Conservation (phyloP, 495 filamentous ascomycete genomes). For the Podospora pseudocomata region DNA sequence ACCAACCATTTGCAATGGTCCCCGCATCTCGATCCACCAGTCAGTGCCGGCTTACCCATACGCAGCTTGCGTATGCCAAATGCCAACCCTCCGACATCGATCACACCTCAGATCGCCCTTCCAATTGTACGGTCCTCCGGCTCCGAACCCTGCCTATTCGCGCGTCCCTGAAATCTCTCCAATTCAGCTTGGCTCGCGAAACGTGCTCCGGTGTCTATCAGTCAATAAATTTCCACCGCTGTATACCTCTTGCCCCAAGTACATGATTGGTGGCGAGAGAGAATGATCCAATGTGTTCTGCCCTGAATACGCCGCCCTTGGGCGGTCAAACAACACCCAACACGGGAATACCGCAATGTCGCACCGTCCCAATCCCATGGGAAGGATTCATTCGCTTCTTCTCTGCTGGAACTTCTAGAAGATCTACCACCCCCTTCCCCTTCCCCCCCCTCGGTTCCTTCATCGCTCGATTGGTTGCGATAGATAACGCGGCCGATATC, state of each 20-base stretch:
- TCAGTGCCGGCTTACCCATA: background rate
- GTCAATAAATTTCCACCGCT: background rate
- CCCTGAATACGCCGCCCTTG: background rate
- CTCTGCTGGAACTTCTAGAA: slow-evolving; percentile 1
- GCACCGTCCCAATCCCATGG: background rate
- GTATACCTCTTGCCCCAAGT: background rate
- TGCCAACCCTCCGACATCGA: background rate
- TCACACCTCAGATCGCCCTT: background rate
- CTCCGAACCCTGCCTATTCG: background rate
- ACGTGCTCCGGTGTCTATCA: background rate
- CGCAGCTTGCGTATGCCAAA: background rate
- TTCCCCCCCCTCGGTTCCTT: background rate
- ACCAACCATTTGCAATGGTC: background rate
- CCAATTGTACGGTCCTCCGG: background rate
- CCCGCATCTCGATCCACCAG: background rate
- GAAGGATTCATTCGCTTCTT: background rate
- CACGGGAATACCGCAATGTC: background rate
- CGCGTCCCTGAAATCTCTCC: background rate
- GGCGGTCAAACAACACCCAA: background rate
- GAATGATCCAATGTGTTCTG: background rate
- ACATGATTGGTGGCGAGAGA: background rate
- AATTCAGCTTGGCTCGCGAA: background rate
- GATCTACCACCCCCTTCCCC: background rate
- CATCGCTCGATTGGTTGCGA: background rate
- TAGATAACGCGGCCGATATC: background rate